These are phyloP conservation scores for Colletotrichum liaoningense DNA, from an alignment of 2,329 filamentous ascomycete species.

Conservation along the genomic window DNA sequence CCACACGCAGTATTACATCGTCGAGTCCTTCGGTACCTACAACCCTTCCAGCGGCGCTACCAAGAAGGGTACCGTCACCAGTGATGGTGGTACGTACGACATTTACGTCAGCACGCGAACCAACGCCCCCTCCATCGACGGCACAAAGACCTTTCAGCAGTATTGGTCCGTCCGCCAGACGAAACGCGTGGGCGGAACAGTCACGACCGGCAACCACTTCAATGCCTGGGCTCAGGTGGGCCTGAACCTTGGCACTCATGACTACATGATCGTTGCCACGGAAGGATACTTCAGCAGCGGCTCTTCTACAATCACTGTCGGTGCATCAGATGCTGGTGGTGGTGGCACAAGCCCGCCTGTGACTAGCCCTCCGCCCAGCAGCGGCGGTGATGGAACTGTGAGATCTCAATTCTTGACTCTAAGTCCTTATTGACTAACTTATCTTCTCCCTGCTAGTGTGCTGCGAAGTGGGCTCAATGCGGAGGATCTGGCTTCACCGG, in stretches of 20 bases:
- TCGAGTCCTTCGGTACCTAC: conserved; percentile 34
- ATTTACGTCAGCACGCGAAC: conserved; percentile 60
- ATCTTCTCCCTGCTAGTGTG: conserved; percentile 16
- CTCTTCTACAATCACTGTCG: conserved; percentile 39
- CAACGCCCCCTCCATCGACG: conserved; percentile 65
- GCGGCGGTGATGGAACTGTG: conserved; percentile 20
- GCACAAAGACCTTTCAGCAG: conserved; percentile 65
- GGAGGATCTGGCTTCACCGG: conserved; percentile 41
- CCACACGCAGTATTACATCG: conserved; percentile 11
- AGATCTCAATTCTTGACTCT: not conserved
- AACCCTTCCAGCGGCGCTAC: conserved; percentile 39
- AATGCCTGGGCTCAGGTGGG: conserved; percentile 63
- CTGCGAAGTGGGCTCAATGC: conserved; percentile 39
- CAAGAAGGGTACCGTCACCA: conserved; percentile 60
- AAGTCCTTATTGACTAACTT: too few species aligned
- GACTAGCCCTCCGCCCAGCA: conserved; percentile 16
- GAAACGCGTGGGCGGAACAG: conserved; percentile 63
- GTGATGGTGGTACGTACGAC: conserved; percentile 64
- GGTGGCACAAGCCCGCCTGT: conserved; percentile 5
- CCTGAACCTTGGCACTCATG: conserved; percentile 59
- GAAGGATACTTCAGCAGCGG: conserved; percentile 57
- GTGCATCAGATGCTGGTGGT: not conserved
- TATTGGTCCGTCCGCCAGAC: conserved; percentile 61
- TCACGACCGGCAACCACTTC: conserved; percentile 65
- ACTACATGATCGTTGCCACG: conserved; percentile 65